Base-by-base conservation (phyloP, 73 alveolate genomes). In the Paraurostyla sp. region DNA sequence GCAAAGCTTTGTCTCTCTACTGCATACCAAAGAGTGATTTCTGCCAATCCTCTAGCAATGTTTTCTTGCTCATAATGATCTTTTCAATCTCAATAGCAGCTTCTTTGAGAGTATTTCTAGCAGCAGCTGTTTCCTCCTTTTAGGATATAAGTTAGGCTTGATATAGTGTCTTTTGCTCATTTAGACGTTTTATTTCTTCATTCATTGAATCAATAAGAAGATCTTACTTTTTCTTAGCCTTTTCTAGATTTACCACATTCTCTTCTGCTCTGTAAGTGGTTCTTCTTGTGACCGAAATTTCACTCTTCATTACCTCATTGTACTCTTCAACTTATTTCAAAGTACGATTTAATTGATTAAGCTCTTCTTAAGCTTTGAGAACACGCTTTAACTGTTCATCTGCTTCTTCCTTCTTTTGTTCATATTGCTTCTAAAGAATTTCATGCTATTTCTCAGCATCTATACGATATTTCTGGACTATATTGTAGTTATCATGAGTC, bases 191-290 rank as follows among this genome's bases (percentile, higher is more conserved):
- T 7, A 95, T 94, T 65, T 95, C 98, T 56, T 95, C 98, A 68
- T 95, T 95, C 98, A 95, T 95, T 9, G 95, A 63, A 68, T 95
- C 98, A 63, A 95, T 95, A 50, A 95, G 90, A 27, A 93, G 83
- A 91, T 95, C 98, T 73, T 95, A 89, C 80, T 92, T 93, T 76
- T 95, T 95, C 94, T 95, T 95, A 23, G 89, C 88, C 54, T 91
- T 76, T 56, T 97, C 99, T 62, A 97, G 96, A 57, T 92, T 96
- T 11, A 91, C 94, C 46, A 97, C 98, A 91, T 93, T 94, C 75
- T 97, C 99, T 89, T 97, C 99, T 38, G 97, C 99, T 82, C 97
- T 93, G 75, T 97, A 96, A 35, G 99, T 97, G 27, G 97, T 93
- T 30, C 98, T 92, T 81, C 98, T 95, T 9, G 98, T 96, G 32